A percentile compares a stretch with the other conserved stretches of the same genome.
These are phyloP conservation scores for Garcia nutans DNA, from an alignment of 345 rosid species.

Conservation along the genomic window DNA sequence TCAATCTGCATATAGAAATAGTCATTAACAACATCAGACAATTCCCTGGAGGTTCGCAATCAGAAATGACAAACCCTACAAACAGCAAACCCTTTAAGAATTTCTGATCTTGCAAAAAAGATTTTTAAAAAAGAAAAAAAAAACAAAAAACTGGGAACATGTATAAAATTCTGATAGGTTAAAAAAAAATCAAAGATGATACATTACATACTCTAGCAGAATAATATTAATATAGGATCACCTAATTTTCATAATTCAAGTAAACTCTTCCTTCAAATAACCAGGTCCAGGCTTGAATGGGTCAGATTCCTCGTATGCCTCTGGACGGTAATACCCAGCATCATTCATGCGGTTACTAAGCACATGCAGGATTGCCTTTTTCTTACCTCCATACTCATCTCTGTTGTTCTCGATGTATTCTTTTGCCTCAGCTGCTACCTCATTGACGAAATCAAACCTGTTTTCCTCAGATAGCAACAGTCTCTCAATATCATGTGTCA, in stretches of 20 bases:
- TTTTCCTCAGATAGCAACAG: constrained; percentile 72
- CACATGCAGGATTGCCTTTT: constrained; percentile 84
- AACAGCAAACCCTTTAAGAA: no score
- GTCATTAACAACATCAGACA: no score
- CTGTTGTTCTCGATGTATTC: constrained; percentile 68
- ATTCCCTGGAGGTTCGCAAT: no score
- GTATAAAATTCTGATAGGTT: no score
- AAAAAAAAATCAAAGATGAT: no score
- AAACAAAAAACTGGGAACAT: no score
- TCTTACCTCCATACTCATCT: constrained; percentile 72
- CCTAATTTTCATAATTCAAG: constrained; percentile 24
- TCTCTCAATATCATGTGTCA: constrained; percentile 71
- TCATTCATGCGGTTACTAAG: constrained; percentile 84
- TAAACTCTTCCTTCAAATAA: constrained; percentile 54
- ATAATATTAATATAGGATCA: background rate
- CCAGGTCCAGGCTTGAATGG: constrained; percentile 80
- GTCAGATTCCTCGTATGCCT: constrained; percentile 65
- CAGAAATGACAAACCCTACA: no score
- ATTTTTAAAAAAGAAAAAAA: no score
- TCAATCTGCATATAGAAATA: no score
- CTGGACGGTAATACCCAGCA: constrained; percentile 68
- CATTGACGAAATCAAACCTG: constrained; percentile 68
- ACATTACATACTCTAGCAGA: background rate
- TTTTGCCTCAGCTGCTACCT: constrained; percentile 82
- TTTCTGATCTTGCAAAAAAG: no score